These are phyloP conservation scores for Corniculantispora saksenae DNA, from an alignment of 2,329 filamentous ascomycete genomes.

Conservation along the genomic window DNA sequence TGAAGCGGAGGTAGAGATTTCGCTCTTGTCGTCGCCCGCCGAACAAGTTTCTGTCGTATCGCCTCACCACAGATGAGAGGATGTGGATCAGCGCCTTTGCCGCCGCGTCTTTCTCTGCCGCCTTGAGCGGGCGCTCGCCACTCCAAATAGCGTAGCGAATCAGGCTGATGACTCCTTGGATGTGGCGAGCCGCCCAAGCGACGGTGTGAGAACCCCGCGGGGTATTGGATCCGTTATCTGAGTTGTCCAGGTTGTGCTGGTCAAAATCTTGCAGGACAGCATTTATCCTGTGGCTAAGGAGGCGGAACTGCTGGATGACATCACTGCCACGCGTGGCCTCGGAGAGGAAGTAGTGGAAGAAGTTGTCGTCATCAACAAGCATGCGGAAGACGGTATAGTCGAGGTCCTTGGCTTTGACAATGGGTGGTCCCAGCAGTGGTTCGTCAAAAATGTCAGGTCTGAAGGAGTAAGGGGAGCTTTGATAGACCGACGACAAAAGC, in stretches of 20 bases:
- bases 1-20: constrained; percentile 50
- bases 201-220: constrained; percentile 34
- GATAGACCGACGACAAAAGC: constrained; percentile 50
- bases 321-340: constrained; percentile 46
- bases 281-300: constrained; percentile 49
- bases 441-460: constrained; percentile 49
- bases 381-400: constrained; percentile 55
- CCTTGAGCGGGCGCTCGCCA: constrained; percentile 38
- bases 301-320: constrained; percentile 49
- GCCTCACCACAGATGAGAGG: constrained; percentile 45
- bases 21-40: constrained; percentile 33
- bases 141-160: constrained; percentile 45
- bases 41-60: constrained; percentile 39
- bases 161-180: constrained; percentile 43
- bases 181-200: constrained; percentile 51
- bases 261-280: constrained; percentile 49
- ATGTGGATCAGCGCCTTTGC: constrained; percentile 51
- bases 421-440: constrained; percentile 38
- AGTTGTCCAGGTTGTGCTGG: constrained; percentile 28
- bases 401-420: constrained; percentile 39
- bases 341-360: constrained; percentile 55
- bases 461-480: constrained; percentile 41
- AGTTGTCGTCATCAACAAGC: constrained; percentile 54
- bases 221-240: background rate
- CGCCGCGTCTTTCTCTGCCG: constrained; percentile 45